Conservation (phyloP, 495 filamentous ascomycete genomes). For the Clohesyomyces aquaticus region DNA sequence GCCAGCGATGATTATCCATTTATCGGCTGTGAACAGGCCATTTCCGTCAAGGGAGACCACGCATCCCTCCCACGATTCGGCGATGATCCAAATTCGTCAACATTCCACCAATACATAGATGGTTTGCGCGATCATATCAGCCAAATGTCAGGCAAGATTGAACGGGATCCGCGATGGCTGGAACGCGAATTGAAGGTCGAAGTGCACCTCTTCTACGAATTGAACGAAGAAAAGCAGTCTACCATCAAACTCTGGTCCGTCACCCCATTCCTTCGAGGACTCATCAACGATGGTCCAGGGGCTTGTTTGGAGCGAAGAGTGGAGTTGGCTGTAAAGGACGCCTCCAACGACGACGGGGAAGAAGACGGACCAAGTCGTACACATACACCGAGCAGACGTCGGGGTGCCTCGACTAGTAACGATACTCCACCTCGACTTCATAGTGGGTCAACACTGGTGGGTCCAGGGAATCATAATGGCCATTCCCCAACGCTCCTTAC, state of each 20-base stretch:
- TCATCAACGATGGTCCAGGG: constrained; percentile 11
- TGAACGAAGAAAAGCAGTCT: constrained; percentile 8
- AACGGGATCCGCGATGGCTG: constrained; percentile 7
- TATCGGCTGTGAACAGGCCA: constrained; percentile 13
- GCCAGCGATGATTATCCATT: not conserved
- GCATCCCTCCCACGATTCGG: constrained; percentile 11
- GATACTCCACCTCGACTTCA: not conserved
- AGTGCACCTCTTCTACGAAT: constrained; percentile 13
- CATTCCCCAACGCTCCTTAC: not conserved
- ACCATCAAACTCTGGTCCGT: constrained; percentile 16
- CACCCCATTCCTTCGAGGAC: not conserved
- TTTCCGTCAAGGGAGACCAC: constrained; percentile 8
- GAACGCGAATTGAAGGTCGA: constrained; percentile 2
- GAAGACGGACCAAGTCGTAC: not conserved
- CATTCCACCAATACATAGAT: constrained; percentile 5
- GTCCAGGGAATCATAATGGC: not conserved
- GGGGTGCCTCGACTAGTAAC: not conserved
- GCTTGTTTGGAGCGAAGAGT: constrained; percentile 9
- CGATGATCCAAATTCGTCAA: not conserved
- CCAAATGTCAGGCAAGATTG: not conserved
- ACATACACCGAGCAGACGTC: not conserved
- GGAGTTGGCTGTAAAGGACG: not conserved
- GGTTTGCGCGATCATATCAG: not conserved
- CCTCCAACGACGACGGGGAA: not conserved
- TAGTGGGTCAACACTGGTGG: not conserved